These are phyloP conservation scores for Clarireedia homoeocarpa DNA, from an alignment of 2,329 filamentous ascomycete species.

Conservation along the genomic window DNA sequence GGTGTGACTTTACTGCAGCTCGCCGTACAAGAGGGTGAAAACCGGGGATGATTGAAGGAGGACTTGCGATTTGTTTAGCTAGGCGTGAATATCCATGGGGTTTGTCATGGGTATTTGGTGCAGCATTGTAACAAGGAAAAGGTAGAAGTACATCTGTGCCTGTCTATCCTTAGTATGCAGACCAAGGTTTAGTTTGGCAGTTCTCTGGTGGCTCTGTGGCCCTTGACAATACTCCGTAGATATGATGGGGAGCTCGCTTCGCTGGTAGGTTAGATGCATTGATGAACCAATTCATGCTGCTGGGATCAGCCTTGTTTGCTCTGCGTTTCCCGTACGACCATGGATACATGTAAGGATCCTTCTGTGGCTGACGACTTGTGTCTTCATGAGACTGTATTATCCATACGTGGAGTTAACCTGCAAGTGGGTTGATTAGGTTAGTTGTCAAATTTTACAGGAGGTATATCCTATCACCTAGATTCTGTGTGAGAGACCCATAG, in stretches of 20 bases:
- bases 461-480: too few species aligned
- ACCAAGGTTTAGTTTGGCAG: neutral
- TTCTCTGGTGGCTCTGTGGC: neutral
- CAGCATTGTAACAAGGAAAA: neutral
- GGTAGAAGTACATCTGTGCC: neutral
- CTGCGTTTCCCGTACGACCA: too few species aligned
- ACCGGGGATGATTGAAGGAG: conserved; percentile 6
- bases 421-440: too few species aligned
- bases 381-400: too few species aligned
- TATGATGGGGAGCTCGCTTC: neutral
- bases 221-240: too few species aligned
- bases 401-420: too few species aligned
- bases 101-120: conserved; percentile 2
- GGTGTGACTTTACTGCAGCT: conserved; percentile 6
- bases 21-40: neutral
- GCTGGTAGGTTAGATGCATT: conserved; percentile 9
- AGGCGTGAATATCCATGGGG: neutral
- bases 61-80: conserved; percentile 9
- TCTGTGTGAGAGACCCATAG: too few species aligned
- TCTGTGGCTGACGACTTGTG: neutral
- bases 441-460: too few species aligned
- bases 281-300: conserved; percentile 4
- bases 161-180: neutral
- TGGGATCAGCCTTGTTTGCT: conserved; percentile 8
- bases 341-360: conserved; percentile 5